These are phyloP conservation scores for Scedosporium aurantiacum DNA, from an alignment of 2,329 filamentous ascomycete genomes.

Conservation along the genomic window DNA sequence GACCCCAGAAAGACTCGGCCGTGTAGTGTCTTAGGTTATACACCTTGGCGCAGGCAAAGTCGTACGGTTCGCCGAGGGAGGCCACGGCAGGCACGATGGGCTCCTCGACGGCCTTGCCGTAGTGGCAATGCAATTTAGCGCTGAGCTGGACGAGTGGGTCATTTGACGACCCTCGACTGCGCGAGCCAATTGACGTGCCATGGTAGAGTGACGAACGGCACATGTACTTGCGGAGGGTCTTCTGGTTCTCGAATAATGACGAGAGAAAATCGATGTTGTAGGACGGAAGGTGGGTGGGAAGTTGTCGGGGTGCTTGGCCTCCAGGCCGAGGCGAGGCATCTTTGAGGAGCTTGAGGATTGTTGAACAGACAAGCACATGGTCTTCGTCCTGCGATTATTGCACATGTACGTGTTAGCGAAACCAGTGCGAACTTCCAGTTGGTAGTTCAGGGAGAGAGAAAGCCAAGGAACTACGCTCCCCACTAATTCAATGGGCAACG, in stretches of 20 bases:
- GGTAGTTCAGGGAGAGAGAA: too few relatives aligned
- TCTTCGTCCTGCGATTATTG: slow-evolving; percentile 20
- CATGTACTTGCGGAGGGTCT: slow-evolving; percentile 49
- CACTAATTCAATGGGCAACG: not conserved
- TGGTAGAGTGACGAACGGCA: slow-evolving; percentile 53
- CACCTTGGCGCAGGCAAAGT: slow-evolving; percentile 56
- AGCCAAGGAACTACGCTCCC: not conserved
- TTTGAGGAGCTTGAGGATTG: slow-evolving; percentile 33
- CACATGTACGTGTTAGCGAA: not conserved
- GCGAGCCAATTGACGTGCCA: slow-evolving; percentile 18
- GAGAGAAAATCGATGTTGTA: slow-evolving; percentile 34
- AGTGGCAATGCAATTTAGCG: slow-evolving; percentile 60
- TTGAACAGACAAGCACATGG: slow-evolving; percentile 34
- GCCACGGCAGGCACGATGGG: slow-evolving; percentile 24
- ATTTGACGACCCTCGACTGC: slow-evolving; percentile 20
- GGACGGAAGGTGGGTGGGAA: slow-evolving; percentile 30
- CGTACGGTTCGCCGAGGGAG: slow-evolving; percentile 30
- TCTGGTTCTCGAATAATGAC: slow-evolving; percentile 30
- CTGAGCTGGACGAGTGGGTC: slow-evolving; percentile 44
- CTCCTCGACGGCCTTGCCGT: slow-evolving; percentile 44
- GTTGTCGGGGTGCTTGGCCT: slow-evolving; percentile 18
- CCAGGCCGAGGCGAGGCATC: slow-evolving; percentile 24
- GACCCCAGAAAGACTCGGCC: slow-evolving; percentile 53
- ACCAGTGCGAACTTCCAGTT: not conserved
- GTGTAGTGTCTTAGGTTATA: slow-evolving; percentile 66